These are phyloP conservation scores for Cryptococcus sp. DNA, from an alignment of 1,284 basidiomycete species.

Conservation along the genomic window DNA sequence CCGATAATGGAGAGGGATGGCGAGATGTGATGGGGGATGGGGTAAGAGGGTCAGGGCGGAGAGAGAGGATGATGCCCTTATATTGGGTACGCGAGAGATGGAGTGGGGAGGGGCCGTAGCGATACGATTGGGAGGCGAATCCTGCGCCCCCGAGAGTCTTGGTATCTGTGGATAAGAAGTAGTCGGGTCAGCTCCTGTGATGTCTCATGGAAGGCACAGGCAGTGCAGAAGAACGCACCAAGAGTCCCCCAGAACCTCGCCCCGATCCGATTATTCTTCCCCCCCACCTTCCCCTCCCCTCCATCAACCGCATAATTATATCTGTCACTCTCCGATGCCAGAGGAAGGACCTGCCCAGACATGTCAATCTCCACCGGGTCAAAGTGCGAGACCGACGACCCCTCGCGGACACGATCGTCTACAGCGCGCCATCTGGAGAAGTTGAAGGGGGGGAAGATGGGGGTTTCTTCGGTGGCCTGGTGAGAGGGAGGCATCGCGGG, in stretches of 20 bases:
- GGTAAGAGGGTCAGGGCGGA: slow-evolving; percentile 14
- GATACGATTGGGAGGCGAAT: slow-evolving; percentile 53
- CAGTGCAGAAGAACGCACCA: slow-evolving; percentile 15
- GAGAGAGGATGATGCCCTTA: slow-evolving; percentile 27
- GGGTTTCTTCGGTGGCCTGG: neutral
- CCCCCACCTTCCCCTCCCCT: neutral
- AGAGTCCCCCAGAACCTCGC: slow-evolving; percentile 38
- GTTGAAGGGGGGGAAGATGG: slow-evolving; percentile 40
- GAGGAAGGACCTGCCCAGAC: neutral
- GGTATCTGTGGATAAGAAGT: slow-evolving; percentile 43
- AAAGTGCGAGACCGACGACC: slow-evolving; percentile 48
- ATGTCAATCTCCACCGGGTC: slow-evolving; percentile 26
- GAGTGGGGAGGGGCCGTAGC: slow-evolving; percentile 37
- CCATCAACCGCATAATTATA: neutral
- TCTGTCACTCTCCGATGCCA: neutral
- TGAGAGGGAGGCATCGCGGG: too few relatives aligned
- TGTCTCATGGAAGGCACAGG: neutral
- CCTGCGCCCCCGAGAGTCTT: slow-evolving; percentile 54
- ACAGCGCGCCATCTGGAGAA: slow-evolving; percentile 47
- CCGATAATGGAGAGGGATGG: neutral
- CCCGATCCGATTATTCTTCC: neutral
- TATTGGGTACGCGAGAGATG: slow-evolving; percentile 26
- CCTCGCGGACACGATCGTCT: slow-evolving; percentile 53
- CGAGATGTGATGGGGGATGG: neutral
- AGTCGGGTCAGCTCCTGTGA: neutral